These are phyloP conservation scores for Aspergillus ibericus DNA, from an alignment of 2,329 filamentous ascomycete species.

Conservation along the genomic window DNA sequence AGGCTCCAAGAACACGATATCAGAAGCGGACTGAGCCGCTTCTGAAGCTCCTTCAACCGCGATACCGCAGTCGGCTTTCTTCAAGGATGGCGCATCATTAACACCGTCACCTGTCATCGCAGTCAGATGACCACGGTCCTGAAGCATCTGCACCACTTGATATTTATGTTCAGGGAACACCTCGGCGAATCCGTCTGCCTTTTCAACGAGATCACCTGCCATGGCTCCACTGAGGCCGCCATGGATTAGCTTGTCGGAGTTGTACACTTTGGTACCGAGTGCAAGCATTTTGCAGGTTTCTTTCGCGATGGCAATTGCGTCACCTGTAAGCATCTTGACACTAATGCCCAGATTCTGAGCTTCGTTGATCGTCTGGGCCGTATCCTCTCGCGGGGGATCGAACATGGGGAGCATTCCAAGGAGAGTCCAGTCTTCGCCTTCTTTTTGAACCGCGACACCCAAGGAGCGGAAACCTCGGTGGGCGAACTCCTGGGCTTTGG, in stretches of 20 bases:
- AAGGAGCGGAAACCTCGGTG: conserved; percentile 77
- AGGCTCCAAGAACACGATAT: conserved; percentile 73
- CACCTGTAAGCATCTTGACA: conserved; percentile 80
- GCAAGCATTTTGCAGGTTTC: conserved; percentile 81
- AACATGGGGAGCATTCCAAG: conserved; percentile 79
- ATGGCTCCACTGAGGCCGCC: conserved; percentile 71
- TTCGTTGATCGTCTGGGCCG: conserved; percentile 74
- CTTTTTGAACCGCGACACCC: conserved; percentile 75
- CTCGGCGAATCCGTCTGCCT: conserved; percentile 71
- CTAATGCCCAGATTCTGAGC: conserved; percentile 73
- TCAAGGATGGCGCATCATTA: conserved; percentile 71
- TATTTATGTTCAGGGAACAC: conserved; percentile 77
- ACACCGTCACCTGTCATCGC: conserved; percentile 77
- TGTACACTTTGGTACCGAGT: conserved; percentile 77
- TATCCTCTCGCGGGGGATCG: conserved; percentile 76
- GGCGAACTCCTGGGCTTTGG: conserved; percentile 73
- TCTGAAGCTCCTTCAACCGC: conserved; percentile 71
- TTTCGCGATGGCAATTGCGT: conserved; percentile 76
- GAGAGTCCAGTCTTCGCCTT: conserved; percentile 70
- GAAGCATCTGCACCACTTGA: conserved; percentile 72
- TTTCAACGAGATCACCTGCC: conserved; percentile 73
- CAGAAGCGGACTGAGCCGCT: conserved; percentile 70
- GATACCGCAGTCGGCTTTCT: conserved; percentile 73
- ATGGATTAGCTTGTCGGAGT: conserved; percentile 74
- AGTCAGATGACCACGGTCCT: conserved; percentile 69